Percentiles rank a stretch among this genome's conserved stretches.
phyloP scores from a whole-genome alignment of 1,284 basidiomycete genomes.

The Wallemia ichthyophaga region DNA sequence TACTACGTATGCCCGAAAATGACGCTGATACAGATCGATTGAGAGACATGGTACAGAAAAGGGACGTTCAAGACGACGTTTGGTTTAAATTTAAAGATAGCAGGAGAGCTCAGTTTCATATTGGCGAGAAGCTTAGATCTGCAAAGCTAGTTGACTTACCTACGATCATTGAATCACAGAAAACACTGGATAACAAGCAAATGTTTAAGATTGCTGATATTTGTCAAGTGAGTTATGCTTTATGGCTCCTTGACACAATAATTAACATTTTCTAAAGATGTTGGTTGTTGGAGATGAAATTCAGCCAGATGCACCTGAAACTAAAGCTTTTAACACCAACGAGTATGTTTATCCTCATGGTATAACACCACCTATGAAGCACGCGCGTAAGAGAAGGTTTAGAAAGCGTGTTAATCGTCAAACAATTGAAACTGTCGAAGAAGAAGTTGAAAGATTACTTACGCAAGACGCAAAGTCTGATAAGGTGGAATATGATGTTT shows the following conservation, averaged over 20 bases:
- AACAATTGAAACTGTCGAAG: slow-evolving; percentile 89
- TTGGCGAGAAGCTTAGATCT: slow-evolving; percentile 48
- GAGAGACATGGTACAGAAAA: slow-evolving; percentile 43
- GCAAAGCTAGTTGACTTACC: slow-evolving; percentile 91
- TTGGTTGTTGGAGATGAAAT: slow-evolving; percentile 53
- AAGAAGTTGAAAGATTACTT: slow-evolving; percentile 73
- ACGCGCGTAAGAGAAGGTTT: slow-evolving; percentile 75
- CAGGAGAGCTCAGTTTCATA: slow-evolving; percentile 63
- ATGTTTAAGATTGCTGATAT: slow-evolving; percentile 98
- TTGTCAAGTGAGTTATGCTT: slow-evolving; percentile 34
- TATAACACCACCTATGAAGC: slow-evolving; percentile 68
- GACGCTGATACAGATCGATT: slow-evolving; percentile 34
- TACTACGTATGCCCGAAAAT: slow-evolving; percentile 61
- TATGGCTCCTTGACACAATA: background rate
- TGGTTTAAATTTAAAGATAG: slow-evolving; percentile 99
- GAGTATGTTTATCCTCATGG: slow-evolving; percentile 97
- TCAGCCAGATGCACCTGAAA: slow-evolving; percentile 29
- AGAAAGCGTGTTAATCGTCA: slow-evolving; percentile 57
- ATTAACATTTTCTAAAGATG: slow-evolving; percentile 26
- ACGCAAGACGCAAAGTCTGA: slow-evolving; percentile 56
- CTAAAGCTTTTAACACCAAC: slow-evolving; percentile 54
- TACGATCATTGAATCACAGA: slow-evolving; percentile 79
- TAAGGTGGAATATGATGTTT: slow-evolving; percentile 39
- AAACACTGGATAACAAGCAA: slow-evolving; percentile 80
- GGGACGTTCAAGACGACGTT: slow-evolving; percentile 52